Percentiles rank a stretch among this genome's conserved stretches.
Evolutionary conservation across 2,329 filamentous ascomycete species (phyloP).

Genomic region (Penicillium sp.): DNA sequence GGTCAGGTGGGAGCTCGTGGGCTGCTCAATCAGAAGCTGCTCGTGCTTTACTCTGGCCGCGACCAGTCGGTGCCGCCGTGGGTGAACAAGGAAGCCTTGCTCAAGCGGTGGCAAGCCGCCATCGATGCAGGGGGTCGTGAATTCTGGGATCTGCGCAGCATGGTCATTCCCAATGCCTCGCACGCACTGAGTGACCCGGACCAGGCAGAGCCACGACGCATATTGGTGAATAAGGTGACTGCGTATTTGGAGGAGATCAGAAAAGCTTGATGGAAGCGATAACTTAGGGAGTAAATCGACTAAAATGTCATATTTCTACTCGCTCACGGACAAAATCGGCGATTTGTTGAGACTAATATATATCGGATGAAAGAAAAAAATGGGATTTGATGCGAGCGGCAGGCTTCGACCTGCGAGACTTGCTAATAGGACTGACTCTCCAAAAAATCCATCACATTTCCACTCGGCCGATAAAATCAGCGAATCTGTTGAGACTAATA

Average conservation of each 20-base stretch:
- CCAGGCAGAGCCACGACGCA: conserved; percentile 42
- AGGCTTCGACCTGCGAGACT: too few species aligned
- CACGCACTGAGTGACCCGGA: conserved; percentile 25
- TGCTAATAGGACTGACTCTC: too few species aligned
- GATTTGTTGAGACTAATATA: too few species aligned
- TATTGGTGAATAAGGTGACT: conserved; percentile 47
- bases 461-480: too few species aligned
- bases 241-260: conserved; percentile 43
- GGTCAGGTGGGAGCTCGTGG: conserved; percentile 40
- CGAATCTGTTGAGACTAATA: too few species aligned
- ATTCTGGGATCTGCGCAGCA: conserved; percentile 45
- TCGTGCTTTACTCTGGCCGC: conserved; percentile 43
- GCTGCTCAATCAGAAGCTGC: conserved; percentile 33
- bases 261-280: conserved; percentile 5
- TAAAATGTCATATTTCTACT: too few species aligned
- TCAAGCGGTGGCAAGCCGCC: conserved; percentile 39
- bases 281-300: neutral
- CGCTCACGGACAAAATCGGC: too few species aligned
- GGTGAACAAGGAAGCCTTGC: conserved; percentile 41
- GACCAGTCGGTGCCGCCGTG: conserved; percentile 43
- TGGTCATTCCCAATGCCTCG: conserved; percentile 42
- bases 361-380: too few species aligned
- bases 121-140: conserved; percentile 29
- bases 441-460: too few species aligned
- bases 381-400: too few species aligned